Conservation (phyloP, 2,329 filamentous ascomycete genomes). For the Talaromyces sp. region DNA sequence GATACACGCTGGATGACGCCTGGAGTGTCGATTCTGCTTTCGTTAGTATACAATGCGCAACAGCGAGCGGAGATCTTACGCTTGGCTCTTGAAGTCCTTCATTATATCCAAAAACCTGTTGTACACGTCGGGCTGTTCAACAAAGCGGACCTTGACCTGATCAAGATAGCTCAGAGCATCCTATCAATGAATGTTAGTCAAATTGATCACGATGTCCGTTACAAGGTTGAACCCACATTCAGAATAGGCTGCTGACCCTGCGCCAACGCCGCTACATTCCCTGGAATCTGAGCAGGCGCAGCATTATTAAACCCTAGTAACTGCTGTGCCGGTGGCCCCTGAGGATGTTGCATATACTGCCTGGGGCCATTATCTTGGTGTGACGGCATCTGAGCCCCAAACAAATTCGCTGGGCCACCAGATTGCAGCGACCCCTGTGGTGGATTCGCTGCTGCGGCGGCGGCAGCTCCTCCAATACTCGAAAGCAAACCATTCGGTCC, state of each 20-base stretch:
- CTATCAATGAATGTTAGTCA: conserved; percentile 30
- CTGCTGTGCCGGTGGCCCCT: conserved; percentile 51
- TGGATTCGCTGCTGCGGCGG: conserved; percentile 48
- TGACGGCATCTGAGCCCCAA: conserved; percentile 64
- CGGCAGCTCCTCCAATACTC: conserved; percentile 62
- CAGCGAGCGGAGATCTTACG: conserved; percentile 53
- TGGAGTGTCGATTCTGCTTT: conserved; percentile 77
- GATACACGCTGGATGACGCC: conserved; percentile 97
- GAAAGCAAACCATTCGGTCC: conserved; percentile 85
- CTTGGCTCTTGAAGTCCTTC: conserved; percentile 99
- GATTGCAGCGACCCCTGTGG: conserved; percentile 55
- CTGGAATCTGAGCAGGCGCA: conserved; percentile 43
- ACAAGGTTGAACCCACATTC: conserved; percentile 48
- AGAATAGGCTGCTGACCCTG: conserved; percentile 83
- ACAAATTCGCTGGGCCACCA: conserved; percentile 62
- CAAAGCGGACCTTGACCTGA: conserved; percentile 97
- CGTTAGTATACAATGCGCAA: background rate
- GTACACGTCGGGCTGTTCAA: conserved; percentile 94
- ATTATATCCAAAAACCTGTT: conserved; percentile 97
- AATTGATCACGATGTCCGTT: background rate
- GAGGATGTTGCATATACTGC: conserved; percentile 61
- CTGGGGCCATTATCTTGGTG: conserved; percentile 53
- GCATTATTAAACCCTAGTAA: conserved; percentile 49
- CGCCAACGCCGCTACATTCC: conserved; percentile 58
- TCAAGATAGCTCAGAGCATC: conserved; percentile 93